Percentiles rank a stretch among this genome's conserved stretches.
Conservation (phyloP, 2,329 filamentous ascomycete genomes). For the Zasmidium citrigriseum region DNA sequence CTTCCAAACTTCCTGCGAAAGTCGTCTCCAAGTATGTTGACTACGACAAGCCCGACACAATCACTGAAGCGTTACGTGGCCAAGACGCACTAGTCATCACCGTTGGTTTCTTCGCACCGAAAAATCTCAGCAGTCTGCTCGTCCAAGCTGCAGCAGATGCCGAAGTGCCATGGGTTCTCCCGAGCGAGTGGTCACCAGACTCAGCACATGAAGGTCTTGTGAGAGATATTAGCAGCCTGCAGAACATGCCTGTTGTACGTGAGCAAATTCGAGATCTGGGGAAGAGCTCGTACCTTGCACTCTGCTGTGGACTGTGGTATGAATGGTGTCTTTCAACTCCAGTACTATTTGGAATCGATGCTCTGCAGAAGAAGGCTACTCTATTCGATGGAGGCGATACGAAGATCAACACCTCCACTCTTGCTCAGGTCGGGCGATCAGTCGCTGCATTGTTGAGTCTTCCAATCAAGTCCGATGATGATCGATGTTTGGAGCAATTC, state of each 20-base stretch:
- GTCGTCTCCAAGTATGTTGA: slow-evolving; percentile 43
- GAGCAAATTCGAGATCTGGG: slow-evolving; percentile 16
- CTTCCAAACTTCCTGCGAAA: slow-evolving; percentile 41
- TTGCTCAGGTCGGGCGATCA: slow-evolving; percentile 56
- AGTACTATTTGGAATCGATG: slow-evolving; percentile 31
- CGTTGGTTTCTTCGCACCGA: neutral
- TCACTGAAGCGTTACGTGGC: slow-evolving; percentile 33
- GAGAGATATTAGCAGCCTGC: slow-evolving; percentile 16
- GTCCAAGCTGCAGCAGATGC: neutral
- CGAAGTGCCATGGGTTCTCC: neutral
- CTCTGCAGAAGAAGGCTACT: slow-evolving; percentile 26
- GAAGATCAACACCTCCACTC: slow-evolving; percentile 60
- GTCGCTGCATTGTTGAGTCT: slow-evolving; percentile 47
- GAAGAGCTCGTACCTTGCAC: slow-evolving; percentile 23
- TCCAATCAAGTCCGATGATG: slow-evolving; percentile 9
- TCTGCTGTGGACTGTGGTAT: slow-evolving; percentile 36
- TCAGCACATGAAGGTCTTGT: slow-evolving; percentile 12
- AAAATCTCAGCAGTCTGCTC: neutral
- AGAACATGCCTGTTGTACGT: slow-evolving; percentile 11
- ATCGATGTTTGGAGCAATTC: slow-evolving; percentile 35
- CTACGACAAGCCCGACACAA: slow-evolving; percentile 46
- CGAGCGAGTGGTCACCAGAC: slow-evolving; percentile 10
- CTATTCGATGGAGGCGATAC: slow-evolving; percentile 58
- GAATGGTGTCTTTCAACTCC: slow-evolving; percentile 27
- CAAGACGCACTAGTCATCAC: neutral